Evolutionary conservation across 768 basidiomycete species (phyloP).

Genomic region (Porpolomopsis calyptriformis): DNA sequence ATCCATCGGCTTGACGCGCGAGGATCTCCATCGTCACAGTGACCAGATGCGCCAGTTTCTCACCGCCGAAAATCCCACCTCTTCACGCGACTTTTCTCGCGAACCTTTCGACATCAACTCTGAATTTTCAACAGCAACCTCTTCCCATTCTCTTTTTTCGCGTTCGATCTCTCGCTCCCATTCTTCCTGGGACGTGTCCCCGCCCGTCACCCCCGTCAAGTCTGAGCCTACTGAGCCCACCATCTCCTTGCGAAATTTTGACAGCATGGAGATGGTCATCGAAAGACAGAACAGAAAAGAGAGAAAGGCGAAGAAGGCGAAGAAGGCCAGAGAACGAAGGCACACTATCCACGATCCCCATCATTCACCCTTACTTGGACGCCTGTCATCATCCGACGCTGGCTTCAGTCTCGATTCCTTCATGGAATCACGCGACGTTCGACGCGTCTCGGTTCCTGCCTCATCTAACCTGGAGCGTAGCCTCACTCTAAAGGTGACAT

Average conservation of each 20-base stretch:
- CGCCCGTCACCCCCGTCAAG: slow-evolving; percentile 55
- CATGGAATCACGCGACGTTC: slow-evolving; percentile 47
- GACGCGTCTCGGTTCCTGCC: slow-evolving; percentile 25
- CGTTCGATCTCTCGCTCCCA: slow-evolving; percentile 36
- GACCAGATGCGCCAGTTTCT: slow-evolving; percentile 76
- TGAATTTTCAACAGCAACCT: slow-evolving; percentile 23
- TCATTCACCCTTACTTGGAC: slow-evolving; percentile 43
- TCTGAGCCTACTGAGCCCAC: slow-evolving; percentile 43
- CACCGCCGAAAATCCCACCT: slow-evolving; percentile 38
- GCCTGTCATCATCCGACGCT: slow-evolving; percentile 25
- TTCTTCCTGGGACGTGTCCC: slow-evolving; percentile 44
- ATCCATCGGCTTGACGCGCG: slow-evolving; percentile 65
- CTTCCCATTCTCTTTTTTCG: slow-evolving; percentile 27
- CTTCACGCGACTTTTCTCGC: slow-evolving; percentile 35
- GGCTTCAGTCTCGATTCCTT: slow-evolving; percentile 37
- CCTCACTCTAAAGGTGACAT: slow-evolving; percentile 31
- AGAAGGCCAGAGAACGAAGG: slow-evolving; percentile 29
- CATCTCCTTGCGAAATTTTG: slow-evolving; percentile 46
- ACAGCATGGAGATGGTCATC: slow-evolving; percentile 69
- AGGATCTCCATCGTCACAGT: slow-evolving; percentile 61
- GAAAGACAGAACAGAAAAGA: slow-evolving; percentile 59
- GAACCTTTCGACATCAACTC: slow-evolving; percentile 14
- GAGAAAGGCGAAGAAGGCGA: slow-evolving; percentile 41
- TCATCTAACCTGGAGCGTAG: slow-evolving; percentile 21
- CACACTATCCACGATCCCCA: slow-evolving; percentile 21